Evolutionary conservation across 2,329 filamentous ascomycete species (phyloP).

Genomic region (Penicillium olsonii): DNA sequence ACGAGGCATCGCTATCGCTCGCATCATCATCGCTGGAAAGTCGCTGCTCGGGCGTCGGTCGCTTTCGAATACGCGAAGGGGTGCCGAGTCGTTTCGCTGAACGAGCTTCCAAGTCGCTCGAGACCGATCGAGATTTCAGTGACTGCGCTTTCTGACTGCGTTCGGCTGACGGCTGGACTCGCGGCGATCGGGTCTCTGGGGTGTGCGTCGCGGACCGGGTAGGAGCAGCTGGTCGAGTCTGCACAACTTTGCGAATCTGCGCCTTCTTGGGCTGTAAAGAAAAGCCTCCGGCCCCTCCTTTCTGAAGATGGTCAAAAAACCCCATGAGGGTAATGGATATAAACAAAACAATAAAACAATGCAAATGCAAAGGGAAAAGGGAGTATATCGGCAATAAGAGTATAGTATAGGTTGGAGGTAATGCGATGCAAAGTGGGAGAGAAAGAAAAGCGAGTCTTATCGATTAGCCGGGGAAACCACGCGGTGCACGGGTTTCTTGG

Average conservation of each 20-base stretch:
- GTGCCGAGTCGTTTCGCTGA: conserved; percentile 35
- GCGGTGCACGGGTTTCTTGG: conserved; percentile 9
- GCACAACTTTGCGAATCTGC: conserved; percentile 46
- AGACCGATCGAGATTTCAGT: conserved; percentile 31
- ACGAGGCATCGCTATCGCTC: conserved; percentile 44
- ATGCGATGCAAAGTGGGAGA: conserved; percentile 1
- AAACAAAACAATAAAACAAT: conserved; percentile 18
- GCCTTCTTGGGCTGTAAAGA: conserved; percentile 44
- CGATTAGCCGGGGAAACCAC: conserved; percentile 22
- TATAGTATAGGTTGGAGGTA: conserved; percentile 1
- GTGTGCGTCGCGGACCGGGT: conserved; percentile 32
- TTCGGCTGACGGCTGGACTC: conserved; percentile 20
- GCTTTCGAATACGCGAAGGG: conserved; percentile 36
- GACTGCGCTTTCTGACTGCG: conserved; percentile 26
- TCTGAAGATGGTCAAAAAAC: conserved; percentile 49
- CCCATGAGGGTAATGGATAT: conserved; percentile 36
- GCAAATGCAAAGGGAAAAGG: not conserved
- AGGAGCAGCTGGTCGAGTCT: conserved; percentile 34
- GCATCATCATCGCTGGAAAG: conserved; percentile 45
- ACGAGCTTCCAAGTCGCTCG: conserved; percentile 29
- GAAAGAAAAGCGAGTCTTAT: conserved; percentile 13
- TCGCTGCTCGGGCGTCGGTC: conserved; percentile 40
- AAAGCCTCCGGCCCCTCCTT: conserved; percentile 43
- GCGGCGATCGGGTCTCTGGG: conserved; percentile 21
- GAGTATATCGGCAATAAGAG: not conserved